A percentile compares a stretch with the other conserved stretches of the same genome.
These are phyloP conservation scores for Debaryomyces singareniensis DNA, from an alignment of 1,139 yeast species.

Conservation along the genomic window DNA sequence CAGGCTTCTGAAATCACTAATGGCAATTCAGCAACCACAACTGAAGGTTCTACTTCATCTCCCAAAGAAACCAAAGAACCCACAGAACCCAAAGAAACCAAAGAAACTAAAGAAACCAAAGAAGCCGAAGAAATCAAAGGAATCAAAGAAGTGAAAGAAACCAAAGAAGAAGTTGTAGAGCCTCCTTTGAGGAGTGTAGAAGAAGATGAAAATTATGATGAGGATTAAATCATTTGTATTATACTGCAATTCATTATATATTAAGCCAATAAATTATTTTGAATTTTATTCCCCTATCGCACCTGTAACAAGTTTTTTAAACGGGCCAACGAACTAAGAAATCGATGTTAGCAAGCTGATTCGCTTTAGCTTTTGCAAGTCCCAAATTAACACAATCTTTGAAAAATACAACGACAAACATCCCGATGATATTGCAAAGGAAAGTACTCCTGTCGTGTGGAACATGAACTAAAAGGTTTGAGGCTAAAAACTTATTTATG, in stretches of 20 bases:
- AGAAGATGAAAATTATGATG: slow-evolving; percentile 83
- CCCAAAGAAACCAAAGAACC: slow-evolving; percentile 21
- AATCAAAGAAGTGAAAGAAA: slow-evolving; percentile 36
- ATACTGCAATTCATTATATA: not conserved
- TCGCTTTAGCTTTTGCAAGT: slow-evolving; percentile 20
- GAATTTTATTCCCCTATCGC: not conserved
- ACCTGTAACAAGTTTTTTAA: no score
- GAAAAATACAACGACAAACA: slow-evolving; percentile 24
- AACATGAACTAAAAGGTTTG: slow-evolving; percentile 6
- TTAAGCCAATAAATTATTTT: not conserved
- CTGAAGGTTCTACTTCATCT: not conserved
- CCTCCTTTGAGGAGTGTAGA: slow-evolving; percentile 72
- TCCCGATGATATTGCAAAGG: slow-evolving; percentile 28
- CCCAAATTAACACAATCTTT: slow-evolving; percentile 30
- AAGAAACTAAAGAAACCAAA: slow-evolving; percentile 2
- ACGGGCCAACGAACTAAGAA: slow-evolving; percentile 1
- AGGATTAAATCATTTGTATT: slow-evolving; percentile 30
- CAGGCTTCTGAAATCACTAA: no score
- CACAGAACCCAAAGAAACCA: slow-evolving; percentile 4
- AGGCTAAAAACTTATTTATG: slow-evolving; percentile 8
- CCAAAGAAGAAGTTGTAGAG: slow-evolving; percentile 37
- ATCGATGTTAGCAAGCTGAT: slow-evolving; percentile 17
- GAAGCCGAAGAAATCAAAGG: slow-evolving; percentile 29
- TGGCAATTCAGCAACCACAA: slow-evolving; percentile 6
- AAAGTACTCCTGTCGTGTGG: slow-evolving; percentile 21